Percentiles rank a stretch among this genome's conserved stretches.
Evolutionary conservation across 176 grass and related monocot genomes (phyloP).

Genomic region (Rhynchospora pubera): DNA sequence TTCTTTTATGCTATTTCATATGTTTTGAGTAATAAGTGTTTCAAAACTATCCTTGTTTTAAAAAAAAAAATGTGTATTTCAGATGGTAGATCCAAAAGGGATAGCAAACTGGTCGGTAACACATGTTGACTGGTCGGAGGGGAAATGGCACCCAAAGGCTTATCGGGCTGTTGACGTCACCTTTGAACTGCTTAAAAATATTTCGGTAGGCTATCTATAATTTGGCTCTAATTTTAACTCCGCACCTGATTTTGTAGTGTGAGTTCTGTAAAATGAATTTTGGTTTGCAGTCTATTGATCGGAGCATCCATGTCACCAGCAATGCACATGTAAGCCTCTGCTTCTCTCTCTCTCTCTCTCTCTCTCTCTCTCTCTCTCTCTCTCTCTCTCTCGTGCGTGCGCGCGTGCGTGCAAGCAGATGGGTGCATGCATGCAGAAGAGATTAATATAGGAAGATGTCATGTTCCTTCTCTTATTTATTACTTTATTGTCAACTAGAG

Average conservation of each 20-base stretch:
- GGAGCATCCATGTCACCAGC: slow-evolving; percentile 59
- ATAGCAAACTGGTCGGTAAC: slow-evolving; percentile 92
- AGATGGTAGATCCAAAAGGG: slow-evolving; percentile 88
- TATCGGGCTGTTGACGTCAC: slow-evolving; percentile 66
- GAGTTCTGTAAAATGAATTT: slow-evolving; percentile 13
- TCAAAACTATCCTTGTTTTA: neutral
- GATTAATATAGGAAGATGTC: neutral
- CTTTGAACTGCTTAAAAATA: slow-evolving; percentile 74
- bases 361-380: too few species aligned
- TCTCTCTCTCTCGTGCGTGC: too few species aligned
- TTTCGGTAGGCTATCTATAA: slow-evolving; percentile 41
- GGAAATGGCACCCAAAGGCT: slow-evolving; percentile 92
- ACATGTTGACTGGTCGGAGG: slow-evolving; percentile 93
- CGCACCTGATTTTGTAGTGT: neutral
- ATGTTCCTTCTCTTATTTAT: neutral
- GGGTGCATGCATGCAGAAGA: too few species aligned
- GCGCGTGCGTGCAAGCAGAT: too few species aligned
- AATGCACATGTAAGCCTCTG: slow-evolving; percentile 54
- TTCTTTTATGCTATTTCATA: neutral
- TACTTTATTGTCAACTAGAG: neutral
- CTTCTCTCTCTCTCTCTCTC: neutral
- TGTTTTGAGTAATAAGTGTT: neutral
- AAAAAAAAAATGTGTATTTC: slow-evolving; percentile 2
- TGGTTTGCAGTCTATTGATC: slow-evolving; percentile 58
- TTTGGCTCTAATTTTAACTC: neutral